Evolutionary conservation across 179 eudicot genomes (phyloP).

Genomic region (Nepenthes alata): DNA sequence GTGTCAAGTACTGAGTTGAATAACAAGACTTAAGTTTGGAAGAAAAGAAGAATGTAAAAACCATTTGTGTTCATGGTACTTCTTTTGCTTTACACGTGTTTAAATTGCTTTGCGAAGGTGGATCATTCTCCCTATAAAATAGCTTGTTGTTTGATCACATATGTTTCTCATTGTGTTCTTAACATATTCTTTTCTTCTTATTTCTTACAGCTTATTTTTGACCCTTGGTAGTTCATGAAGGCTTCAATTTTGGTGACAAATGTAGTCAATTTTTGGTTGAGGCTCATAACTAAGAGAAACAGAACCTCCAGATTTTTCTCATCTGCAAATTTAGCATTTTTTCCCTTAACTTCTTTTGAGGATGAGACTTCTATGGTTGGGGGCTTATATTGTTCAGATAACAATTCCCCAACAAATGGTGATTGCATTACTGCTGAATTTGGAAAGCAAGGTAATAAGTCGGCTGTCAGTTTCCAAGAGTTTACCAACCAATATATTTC

Average conservation of each 20-base stretch:
- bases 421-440: conserved; percentile 6
- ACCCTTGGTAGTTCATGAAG: conserved; percentile 29
- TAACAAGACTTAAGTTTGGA: no score
- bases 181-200: no score
- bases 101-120: no score
- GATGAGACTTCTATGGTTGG: conserved; percentile 12
- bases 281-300: conserved; percentile 9
- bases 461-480: conserved; percentile 1
- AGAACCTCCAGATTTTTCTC: conserved; percentile 14
- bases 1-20: no score
- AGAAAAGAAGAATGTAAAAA: no score
- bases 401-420: background rate
- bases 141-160: no score
- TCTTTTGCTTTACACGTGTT: no score
- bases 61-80: no score
- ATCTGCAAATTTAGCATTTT: conserved; percentile 14
- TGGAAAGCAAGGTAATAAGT: conserved; percentile 1
- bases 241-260: conserved; percentile 13
- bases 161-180: no score
- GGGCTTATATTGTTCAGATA: conserved; percentile 4
- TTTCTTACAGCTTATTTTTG: no score
- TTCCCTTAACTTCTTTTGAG: conserved; percentile 14
- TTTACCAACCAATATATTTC: conserved; percentile 2
- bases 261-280: conserved; percentile 18
- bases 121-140: no score